Evolutionary conservation across 2,329 filamentous ascomycete species (phyloP), one percentile per base, ranked within the genome.

Genomic region (Chalara sp.): DNA sequence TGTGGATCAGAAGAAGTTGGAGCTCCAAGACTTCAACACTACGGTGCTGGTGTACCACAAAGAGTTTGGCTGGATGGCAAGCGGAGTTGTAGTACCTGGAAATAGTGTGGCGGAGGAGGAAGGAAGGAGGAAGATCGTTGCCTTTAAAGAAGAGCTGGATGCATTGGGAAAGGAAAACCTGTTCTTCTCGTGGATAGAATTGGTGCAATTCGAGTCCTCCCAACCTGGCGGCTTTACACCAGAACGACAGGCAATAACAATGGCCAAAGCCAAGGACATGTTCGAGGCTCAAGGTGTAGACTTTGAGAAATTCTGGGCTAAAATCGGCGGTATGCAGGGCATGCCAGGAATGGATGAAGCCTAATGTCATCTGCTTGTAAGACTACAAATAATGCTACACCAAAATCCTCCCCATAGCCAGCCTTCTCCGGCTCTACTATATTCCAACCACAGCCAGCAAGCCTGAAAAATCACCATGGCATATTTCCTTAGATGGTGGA

Each of bases 171-270:
- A 96, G 69, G 91, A 96, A 67, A 83, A 86, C 56, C 68, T 96
- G 48, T 96, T 96, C 71, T 96, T 87, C 71, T 81, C 86, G 50
- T 96, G 90, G 89, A 87, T 96, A 46, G 91, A 96, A 72, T 79
- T 95, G 63, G 83, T 96, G 46, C 90, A 96, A 70, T 95, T 83
- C 62, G 90, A 96, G 70, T 85, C 87, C 41, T 85, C 83, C 35
- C 79, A 80, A 58, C 87, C 89, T 0, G 88, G 85, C 13, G 88
- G 87, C 0, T 95, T 95, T 63, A 87, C 84, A 1, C 72, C 76
- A 0, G 86, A 90, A 64, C 78, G 82, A 62, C 89, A 95, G 68
- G 74, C 80, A 50, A 78, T 75, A 42, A 84, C 87, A 1, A 88
- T 89, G 52, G 72, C 80, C 56, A 84, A 90, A 68, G 87, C 91